These are phyloP conservation scores for Pichia manshurica DNA, from an alignment of 805 yeast genomes.

Conservation along the genomic window DNA sequence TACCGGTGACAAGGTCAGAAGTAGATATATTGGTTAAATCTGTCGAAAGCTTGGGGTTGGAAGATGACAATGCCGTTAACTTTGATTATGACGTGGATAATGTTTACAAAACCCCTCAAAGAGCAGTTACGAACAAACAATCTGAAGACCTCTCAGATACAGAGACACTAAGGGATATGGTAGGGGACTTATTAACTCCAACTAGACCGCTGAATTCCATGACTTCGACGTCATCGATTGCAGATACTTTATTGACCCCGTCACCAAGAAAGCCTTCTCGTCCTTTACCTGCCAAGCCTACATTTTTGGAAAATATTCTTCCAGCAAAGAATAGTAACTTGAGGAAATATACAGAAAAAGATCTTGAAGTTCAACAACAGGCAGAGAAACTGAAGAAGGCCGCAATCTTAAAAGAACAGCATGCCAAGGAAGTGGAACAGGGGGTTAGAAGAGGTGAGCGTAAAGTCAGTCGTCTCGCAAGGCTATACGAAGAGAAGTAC, in stretches of 20 bases:
- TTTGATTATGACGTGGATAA: neutral
- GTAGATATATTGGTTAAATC: slow-evolving; percentile 5
- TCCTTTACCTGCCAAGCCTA: slow-evolving; percentile 3
- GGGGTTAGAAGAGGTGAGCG: slow-evolving; percentile 32
- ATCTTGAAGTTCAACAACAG: slow-evolving; percentile 21
- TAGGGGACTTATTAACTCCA: slow-evolving; percentile 10
- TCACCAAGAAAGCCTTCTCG: slow-evolving; percentile 1
- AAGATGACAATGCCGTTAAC: neutral
- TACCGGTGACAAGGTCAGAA: slow-evolving; percentile 9
- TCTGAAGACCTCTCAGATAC: neutral
- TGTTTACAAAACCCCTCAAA: neutral
- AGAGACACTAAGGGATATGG: slow-evolving; percentile 3
- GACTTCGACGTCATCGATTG: neutral
- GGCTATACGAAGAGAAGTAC: slow-evolving; percentile 43
- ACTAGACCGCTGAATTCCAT: slow-evolving; percentile 2
- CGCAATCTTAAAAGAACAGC: slow-evolving; percentile 5
- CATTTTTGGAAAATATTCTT: neutral
- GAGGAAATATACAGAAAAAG: slow-evolving; percentile 30
- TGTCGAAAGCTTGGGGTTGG: slow-evolving; percentile 6
- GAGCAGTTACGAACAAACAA: neutral
- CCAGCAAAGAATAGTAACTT: slow-evolving; percentile 21
- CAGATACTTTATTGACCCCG: neutral
- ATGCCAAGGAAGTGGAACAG: slow-evolving; percentile 31
- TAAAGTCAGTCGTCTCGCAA: slow-evolving; percentile 47
- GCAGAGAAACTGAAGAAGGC: slow-evolving; percentile 16